Evolutionary conservation across 257 asterid species (phyloP).

Genomic region (Lavandula angustifolia): DNA sequence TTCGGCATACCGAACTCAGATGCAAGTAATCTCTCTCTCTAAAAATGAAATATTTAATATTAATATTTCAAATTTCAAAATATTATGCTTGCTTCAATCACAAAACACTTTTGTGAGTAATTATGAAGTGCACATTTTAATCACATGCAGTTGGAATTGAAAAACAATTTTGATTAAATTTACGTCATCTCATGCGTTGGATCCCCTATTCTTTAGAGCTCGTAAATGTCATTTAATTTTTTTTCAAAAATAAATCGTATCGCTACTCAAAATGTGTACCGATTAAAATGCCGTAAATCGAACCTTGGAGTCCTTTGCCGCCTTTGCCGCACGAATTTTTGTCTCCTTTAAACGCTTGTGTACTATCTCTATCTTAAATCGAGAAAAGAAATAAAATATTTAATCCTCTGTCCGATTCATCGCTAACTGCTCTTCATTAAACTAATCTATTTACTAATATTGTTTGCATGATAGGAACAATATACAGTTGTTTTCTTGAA

Average conservation of each 20-base stretch:
- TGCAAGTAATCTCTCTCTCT: not conserved
- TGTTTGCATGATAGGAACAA: not conserved
- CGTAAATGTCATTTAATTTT: too few species aligned
- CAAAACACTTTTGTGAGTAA: not conserved
- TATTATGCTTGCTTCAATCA: not conserved
- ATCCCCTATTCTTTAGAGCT: too few species aligned
- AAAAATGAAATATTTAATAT: not conserved
- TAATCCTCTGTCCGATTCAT: not conserved
- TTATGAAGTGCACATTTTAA: constrained; percentile 17
- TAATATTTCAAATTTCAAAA: not conserved
- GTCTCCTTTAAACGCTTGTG: not conserved
- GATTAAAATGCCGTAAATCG: not conserved
- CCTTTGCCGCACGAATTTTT: not conserved
- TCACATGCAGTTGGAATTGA: not conserved
- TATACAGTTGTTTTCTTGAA: not conserved
- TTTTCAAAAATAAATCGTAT: too few species aligned
- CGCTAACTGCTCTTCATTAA: constrained; percentile 11
- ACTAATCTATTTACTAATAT: not conserved
- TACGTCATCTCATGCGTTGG: constrained; percentile 25
- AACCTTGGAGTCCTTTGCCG: not conserved
- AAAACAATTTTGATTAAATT: not conserved
- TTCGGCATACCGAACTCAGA: constrained; percentile 6
- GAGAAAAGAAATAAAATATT: not conserved
- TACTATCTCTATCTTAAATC: constrained; percentile 13
- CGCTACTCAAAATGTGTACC: too few species aligned